phyloP scores from a whole-genome alignment of 1,284 basidiomycete species.

The Trichosporon coremiiforme region DNA sequence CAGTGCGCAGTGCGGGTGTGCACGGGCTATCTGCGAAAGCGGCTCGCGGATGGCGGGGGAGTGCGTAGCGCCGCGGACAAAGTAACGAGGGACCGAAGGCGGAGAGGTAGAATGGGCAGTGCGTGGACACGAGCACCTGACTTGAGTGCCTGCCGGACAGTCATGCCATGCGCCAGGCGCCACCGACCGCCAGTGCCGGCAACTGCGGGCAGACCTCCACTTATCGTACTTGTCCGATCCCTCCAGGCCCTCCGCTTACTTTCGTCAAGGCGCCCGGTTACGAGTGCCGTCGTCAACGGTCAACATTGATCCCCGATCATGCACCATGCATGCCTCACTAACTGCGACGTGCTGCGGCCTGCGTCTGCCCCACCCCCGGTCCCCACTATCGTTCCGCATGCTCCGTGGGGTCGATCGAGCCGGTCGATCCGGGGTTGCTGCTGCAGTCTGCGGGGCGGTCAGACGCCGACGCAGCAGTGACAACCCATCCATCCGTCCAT shows the following conservation, averaged over 20 bases:
- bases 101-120: neutral
- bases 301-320: neutral
- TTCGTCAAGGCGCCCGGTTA: conserved; percentile 1
- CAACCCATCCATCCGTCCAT: neutral
- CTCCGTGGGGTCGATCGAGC: neutral
- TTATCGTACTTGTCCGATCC: too few relatives aligned
- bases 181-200: neutral
- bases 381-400: conserved; percentile 7
- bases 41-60: neutral
- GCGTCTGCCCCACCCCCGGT: neutral
- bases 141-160: neutral
- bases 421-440: conserved; percentile 6
- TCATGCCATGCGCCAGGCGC: neutral
- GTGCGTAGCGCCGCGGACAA: neutral
- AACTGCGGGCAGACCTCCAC: neutral
- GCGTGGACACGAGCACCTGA: conserved; percentile 16
- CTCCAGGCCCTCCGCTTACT: neutral
- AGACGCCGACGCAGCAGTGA: neutral
- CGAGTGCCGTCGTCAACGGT: conserved; percentile 2
- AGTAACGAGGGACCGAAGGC: neutral
- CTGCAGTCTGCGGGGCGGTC: conserved; percentile 3
- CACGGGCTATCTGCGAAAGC: neutral
- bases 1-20: neutral
- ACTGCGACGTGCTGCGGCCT: neutral
- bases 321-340: conserved; percentile 2